Conservation (phyloP, 495 filamentous ascomycete species). For the Hypoxylon fuscum region DNA sequence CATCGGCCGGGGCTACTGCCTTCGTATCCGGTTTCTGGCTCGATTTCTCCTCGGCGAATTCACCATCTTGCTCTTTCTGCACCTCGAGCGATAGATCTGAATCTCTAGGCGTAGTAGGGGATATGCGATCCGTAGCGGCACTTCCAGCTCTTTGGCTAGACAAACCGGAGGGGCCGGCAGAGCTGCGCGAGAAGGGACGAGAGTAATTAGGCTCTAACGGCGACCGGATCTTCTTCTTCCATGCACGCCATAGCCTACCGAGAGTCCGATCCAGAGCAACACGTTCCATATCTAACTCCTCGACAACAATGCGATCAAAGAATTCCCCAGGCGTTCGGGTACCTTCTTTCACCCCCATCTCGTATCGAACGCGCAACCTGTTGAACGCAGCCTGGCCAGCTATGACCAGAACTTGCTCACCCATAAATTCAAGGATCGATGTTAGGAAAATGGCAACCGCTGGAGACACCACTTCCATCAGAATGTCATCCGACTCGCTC, state of each 20-base stretch:
- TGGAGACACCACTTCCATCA: conserved; percentile 78
- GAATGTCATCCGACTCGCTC: conserved; percentile 62
- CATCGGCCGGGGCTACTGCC: conserved; percentile 60
- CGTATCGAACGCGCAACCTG: conserved; percentile 64
- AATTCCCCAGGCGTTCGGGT: conserved; percentile 48
- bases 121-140: conserved; percentile 33
- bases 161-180: conserved; percentile 33
- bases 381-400: conserved; percentile 90
- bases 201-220: conserved; percentile 50
- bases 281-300: conserved; percentile 93
- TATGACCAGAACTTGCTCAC: conserved; percentile 85
- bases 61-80: conserved; percentile 15
- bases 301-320: conserved; percentile 76
- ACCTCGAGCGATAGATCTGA: conserved; percentile 20
- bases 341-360: conserved; percentile 61
- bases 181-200: conserved; percentile 54
- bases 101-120: conserved; percentile 22
- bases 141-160: conserved; percentile 52
- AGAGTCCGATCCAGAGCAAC: conserved; percentile 87
- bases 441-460: conserved; percentile 96
- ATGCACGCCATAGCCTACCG: conserved; percentile 91
- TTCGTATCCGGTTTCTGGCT: conserved; percentile 49
- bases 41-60: conserved; percentile 17
- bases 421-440: conserved; percentile 91
- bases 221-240: conserved; percentile 83